These are phyloP conservation scores for Mortierella sp. DNA, from an alignment of 371 early-diverging fungal genomes.

Conservation along the genomic window DNA sequence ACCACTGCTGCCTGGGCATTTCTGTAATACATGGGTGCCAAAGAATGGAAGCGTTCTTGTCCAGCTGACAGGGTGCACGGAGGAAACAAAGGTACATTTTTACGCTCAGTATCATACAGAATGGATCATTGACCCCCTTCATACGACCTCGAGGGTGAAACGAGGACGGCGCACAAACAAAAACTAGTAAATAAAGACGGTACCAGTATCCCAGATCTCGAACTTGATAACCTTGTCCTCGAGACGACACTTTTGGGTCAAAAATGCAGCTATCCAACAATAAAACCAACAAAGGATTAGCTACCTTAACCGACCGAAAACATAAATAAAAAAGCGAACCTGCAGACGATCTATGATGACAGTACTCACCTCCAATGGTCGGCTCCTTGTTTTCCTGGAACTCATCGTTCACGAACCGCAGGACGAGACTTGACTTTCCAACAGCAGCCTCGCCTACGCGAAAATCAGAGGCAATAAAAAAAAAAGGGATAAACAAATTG, in stretches of 20 bases:
- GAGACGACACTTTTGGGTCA: slow-evolving; percentile 76
- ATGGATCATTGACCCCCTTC: too few species aligned
- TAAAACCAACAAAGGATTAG: too few species aligned
- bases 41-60: slow-evolving; percentile 91
- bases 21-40: slow-evolving; percentile 99
- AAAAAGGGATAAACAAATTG: too few species aligned
- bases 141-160: neutral
- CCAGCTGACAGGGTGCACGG: slow-evolving; percentile 61
- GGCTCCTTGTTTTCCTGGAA: slow-evolving; percentile 97
- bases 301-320: too few species aligned
- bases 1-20: slow-evolving; percentile 97
- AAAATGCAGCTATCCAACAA: slow-evolving; percentile 74
- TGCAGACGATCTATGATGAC: too few species aligned
- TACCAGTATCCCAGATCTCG: slow-evolving; percentile 94
- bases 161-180: neutral
- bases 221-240: slow-evolving; percentile 82
- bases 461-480: neutral
- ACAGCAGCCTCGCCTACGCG: slow-evolving; percentile 86
- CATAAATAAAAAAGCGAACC: too few species aligned
- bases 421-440: slow-evolving; percentile 84
- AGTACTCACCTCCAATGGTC: slow-evolving; percentile 89
- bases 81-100: too few species aligned
- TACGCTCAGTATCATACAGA: too few species aligned
- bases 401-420: slow-evolving; percentile 94
- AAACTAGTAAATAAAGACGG: too few species aligned